Conservation (phyloP, 2,329 filamentous ascomycete species). For the Metarhizium anisopliae region DNA sequence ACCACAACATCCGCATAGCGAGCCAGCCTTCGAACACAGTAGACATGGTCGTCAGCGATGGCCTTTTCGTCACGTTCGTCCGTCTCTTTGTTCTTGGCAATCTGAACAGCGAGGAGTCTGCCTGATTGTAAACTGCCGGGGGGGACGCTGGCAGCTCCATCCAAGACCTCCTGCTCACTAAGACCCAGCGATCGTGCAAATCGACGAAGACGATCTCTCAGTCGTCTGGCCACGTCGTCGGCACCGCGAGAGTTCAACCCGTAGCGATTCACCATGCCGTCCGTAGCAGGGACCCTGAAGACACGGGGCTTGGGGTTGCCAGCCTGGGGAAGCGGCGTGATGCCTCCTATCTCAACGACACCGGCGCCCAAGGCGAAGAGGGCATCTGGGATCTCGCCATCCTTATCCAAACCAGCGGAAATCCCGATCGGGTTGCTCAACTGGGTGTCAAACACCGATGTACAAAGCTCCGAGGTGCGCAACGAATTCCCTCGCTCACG, state of each 20-base stretch:
- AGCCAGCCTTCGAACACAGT: constrained; percentile 74
- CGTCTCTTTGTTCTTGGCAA: constrained; percentile 95
- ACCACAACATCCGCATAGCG: constrained; percentile 93
- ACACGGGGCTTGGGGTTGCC: constrained; percentile 85
- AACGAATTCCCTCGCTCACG: constrained; percentile 57
- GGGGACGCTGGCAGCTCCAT: constrained; percentile 69
- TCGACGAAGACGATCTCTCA: constrained; percentile 68
- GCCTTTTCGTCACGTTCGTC: constrained; percentile 77
- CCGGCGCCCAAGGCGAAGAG: constrained; percentile 78
- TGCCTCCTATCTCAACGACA: constrained; percentile 86
- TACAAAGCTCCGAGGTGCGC: constrained; percentile 23
- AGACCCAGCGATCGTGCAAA: constrained; percentile 67
- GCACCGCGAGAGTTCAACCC: constrained; percentile 89
- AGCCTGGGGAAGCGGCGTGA: constrained; percentile 76
- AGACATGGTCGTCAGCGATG: constrained; percentile 75
- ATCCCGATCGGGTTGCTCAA: constrained; percentile 86
- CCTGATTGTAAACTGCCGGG: constrained; percentile 72
- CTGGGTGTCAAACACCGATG: constrained; percentile 62
- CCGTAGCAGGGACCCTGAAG: constrained; percentile 74
- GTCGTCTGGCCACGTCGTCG: constrained; percentile 70
- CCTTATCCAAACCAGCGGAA: constrained; percentile 92
- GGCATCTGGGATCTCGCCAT: constrained; percentile 77
- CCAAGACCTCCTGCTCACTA: constrained; percentile 63
- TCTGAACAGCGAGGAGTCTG: constrained; percentile 76
- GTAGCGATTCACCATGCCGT: constrained; percentile 91